Percentiles rank a stretch among this genome's conserved stretches.
phyloP scores from a whole-genome alignment of 2,329 filamentous ascomycete genomes.

The Lecanicillium sp. region DNA sequence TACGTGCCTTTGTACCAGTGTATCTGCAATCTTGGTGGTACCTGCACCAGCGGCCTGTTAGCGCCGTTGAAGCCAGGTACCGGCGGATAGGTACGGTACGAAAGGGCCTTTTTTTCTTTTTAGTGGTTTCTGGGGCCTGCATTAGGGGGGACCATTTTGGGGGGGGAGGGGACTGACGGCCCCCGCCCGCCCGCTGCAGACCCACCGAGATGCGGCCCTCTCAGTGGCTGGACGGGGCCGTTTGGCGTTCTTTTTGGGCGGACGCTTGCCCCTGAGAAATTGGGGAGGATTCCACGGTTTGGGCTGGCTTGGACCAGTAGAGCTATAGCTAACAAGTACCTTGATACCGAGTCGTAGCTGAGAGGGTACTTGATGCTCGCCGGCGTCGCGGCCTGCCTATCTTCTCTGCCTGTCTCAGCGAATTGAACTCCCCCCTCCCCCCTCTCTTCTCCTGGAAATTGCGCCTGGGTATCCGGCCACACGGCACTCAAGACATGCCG shows the following conservation, averaged over 20 bases:
- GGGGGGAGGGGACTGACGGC: background rate
- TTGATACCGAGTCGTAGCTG: background rate
- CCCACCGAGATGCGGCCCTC: background rate
- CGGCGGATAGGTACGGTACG: background rate
- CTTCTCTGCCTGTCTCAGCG: no score
- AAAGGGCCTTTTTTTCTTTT: background rate
- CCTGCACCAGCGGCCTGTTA: background rate
- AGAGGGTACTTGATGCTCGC: background rate
- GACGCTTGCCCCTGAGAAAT: background rate
- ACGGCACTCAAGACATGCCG: no score
- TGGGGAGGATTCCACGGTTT: conserved; percentile 3
- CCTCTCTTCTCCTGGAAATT: background rate
- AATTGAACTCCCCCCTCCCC: no score
- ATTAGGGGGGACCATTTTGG: background rate
- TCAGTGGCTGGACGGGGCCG: background rate
- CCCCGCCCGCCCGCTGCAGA: background rate
- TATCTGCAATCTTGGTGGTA: background rate
- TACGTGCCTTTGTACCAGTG: background rate
- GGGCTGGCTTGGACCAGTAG: no score
- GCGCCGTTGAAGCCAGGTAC: background rate
- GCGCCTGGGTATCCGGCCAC: no score
- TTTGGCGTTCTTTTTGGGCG: background rate
- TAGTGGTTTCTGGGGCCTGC: background rate
- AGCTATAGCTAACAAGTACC: no score
- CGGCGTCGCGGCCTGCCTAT: background rate